Conservation (phyloP, 441 rosid genomes). For the Dalechampia spathulata region DNA sequence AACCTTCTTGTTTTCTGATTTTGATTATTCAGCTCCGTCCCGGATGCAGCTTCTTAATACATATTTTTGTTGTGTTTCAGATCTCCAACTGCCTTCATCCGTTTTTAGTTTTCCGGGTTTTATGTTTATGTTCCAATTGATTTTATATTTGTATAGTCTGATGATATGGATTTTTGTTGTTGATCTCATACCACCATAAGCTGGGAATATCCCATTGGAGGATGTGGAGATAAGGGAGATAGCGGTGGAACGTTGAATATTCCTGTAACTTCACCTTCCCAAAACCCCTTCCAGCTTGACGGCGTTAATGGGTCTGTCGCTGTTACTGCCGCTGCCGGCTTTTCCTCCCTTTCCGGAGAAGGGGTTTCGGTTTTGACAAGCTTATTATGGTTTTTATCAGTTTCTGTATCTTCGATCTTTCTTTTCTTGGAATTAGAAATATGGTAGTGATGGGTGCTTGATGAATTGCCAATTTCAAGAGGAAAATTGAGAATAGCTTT, state of each 20-base stretch:
- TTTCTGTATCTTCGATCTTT: conserved; percentile 19
- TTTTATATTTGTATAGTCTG: no score
- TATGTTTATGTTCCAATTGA: no score
- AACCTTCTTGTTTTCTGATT: no score
- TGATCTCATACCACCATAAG: conserved; percentile 33
- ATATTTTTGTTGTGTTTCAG: no score
- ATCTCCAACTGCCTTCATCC: no score
- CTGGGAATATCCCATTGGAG: conserved; percentile 25
- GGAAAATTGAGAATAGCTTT: conserved; percentile 76
- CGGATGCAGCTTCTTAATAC: no score
- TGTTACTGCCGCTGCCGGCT: no score
- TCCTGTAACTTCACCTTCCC: conserved; percentile 56
- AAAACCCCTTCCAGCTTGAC: conserved; percentile 71
- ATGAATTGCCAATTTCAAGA: conserved; percentile 42
- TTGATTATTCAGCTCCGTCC: no score
- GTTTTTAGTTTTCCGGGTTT: no score
- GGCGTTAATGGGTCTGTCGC: conserved; percentile 57
- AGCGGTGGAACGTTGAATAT: conserved; percentile 59
- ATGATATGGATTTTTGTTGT: no score
- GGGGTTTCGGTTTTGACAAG: conserved; percentile 30
- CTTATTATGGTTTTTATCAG: conserved; percentile 21
- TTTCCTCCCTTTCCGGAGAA: conserved; percentile 15
- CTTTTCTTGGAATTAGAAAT: conserved; percentile 30
- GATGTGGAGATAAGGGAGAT: conserved; percentile 37
- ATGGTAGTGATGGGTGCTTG: no score